Evolutionary conservation across 352 stramenopile genomes (phyloP).

Genomic region (Phytophthora podocarpi): DNA sequence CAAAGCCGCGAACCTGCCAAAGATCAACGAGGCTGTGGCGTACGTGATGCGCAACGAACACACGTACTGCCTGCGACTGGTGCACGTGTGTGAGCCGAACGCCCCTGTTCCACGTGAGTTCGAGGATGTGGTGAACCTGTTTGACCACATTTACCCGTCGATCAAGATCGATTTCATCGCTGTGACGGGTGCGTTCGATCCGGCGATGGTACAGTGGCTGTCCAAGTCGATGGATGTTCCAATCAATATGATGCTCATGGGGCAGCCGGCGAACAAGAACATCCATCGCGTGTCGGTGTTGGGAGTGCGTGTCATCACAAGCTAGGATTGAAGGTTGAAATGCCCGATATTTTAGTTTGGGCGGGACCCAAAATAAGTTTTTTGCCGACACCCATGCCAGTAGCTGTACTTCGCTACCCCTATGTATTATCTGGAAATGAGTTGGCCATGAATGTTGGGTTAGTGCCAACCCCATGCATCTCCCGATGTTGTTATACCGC

Average conservation of each 20-base stretch:
- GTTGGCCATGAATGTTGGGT: no score
- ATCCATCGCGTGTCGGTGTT: conserved; percentile 78
- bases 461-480: no score
- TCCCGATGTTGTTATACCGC: no score
- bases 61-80: conserved; percentile 87
- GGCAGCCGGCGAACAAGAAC: conserved; percentile 73
- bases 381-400: no score
- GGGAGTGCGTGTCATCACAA: conserved; percentile 87
- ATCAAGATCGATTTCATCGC: conserved; percentile 90
- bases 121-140: conserved; percentile 66
- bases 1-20: conserved; percentile 86
- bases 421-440: no score
- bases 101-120: conserved; percentile 39
- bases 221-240: conserved; percentile 69
- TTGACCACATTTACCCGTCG: conserved; percentile 91
- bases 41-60: conserved; percentile 91
- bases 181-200: conserved; percentile 70
- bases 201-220: conserved; percentile 85
- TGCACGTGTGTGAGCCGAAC: conserved; percentile 62
- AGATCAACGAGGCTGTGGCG: conserved; percentile 92
- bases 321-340: no score
- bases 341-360: no score
- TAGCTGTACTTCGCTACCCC: no score
- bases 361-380: no score
- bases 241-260: conserved; percentile 93